A percentile compares a stretch with the other conserved stretches of the same genome.
phyloP scores from a whole-genome alignment of 1,284 basidiomycete genomes.

The Ustilago curta region DNA sequence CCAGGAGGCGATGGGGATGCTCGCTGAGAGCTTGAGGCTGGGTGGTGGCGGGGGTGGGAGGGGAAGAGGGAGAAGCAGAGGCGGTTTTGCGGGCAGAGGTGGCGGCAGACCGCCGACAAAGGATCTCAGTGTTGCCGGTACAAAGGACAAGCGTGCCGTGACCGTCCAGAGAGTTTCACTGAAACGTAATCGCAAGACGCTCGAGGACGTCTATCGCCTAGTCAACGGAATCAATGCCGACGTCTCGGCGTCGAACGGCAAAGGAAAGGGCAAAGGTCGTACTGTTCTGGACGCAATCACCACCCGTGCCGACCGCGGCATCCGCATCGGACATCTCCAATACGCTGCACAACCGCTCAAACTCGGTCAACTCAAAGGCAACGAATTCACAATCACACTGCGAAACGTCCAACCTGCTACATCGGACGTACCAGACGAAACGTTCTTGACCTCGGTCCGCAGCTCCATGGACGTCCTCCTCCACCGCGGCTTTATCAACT shows the following conservation, averaged over 20 bases:
- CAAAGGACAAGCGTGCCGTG: slow-evolving; percentile 97
- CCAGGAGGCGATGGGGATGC: slow-evolving; percentile 85
- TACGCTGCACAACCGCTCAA: slow-evolving; percentile 86
- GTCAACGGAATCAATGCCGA: slow-evolving; percentile 71
- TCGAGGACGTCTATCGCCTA: slow-evolving; percentile 82
- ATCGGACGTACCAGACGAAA: slow-evolving; percentile 3
- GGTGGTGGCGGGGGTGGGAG: slow-evolving; percentile 36
- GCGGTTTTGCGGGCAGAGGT: slow-evolving; percentile 26
- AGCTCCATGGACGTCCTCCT: slow-evolving; percentile 84
- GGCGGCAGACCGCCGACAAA: slow-evolving; percentile 43
- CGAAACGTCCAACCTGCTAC: slow-evolving; percentile 74
- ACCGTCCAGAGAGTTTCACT: slow-evolving; percentile 92
- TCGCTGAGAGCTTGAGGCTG: slow-evolving; percentile 74
- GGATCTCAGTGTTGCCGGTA: slow-evolving; percentile 90
- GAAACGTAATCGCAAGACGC: slow-evolving; percentile 80
- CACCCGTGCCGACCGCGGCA: slow-evolving; percentile 73
- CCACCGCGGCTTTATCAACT: slow-evolving; percentile 93
- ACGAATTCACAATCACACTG: slow-evolving; percentile 92
- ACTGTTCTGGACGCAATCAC: slow-evolving; percentile 39
- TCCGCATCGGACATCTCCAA: slow-evolving; percentile 86
- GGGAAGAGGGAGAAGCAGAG: slow-evolving; percentile 35
- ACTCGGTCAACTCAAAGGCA: slow-evolving; percentile 94
- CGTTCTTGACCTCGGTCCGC: slow-evolving; percentile 73
- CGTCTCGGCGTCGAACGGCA: slow-evolving; percentile 11
- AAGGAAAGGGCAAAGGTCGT: slow-evolving; percentile 34